phyloP scores from a whole-genome alignment of 768 basidiomycete genomes.

The Lentinula boryana region DNA sequence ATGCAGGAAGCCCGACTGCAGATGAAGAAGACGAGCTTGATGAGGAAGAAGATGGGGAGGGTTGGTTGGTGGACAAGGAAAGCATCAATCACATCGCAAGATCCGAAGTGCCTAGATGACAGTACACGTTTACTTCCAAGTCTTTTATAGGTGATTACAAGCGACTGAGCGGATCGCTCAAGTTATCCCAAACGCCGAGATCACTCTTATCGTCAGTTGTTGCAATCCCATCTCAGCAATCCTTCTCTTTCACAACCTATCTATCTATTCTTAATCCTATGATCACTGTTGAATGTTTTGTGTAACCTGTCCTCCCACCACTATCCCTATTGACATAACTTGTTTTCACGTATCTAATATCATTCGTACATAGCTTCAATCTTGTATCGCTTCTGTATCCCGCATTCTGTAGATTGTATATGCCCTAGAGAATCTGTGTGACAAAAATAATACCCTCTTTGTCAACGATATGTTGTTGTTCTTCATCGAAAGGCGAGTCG shows the following conservation, averaged over 20 bases:
- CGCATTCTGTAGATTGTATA: not conserved
- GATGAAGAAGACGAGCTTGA: constrained; percentile 18
- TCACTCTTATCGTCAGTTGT: too few relatives aligned
- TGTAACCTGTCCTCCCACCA: not conserved
- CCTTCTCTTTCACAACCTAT: too few relatives aligned
- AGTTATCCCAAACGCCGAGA: too few relatives aligned
- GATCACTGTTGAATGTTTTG: not conserved
- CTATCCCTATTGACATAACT: not conserved
- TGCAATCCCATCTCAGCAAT: too few relatives aligned
- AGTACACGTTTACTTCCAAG: not conserved
- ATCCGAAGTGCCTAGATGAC: constrained; percentile 14
- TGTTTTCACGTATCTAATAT: too few relatives aligned
- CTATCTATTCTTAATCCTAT: constrained; percentile 3
- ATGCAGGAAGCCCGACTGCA: constrained; percentile 8
- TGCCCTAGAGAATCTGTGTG: too few relatives aligned
- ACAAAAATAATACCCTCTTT: too few relatives aligned
- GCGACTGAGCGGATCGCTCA: too few relatives aligned
- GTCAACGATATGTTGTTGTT: too few relatives aligned
- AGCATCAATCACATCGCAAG: constrained; percentile 20
- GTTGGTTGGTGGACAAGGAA: constrained; percentile 24
- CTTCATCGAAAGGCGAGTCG: too few relatives aligned
- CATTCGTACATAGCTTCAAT: not conserved
- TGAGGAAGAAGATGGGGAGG: constrained; percentile 20
- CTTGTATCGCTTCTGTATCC: not conserved
- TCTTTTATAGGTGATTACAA: not conserved